Conservation (phyloP, 208 protist genomes). For the Acanthamoeba castellanii region DNA sequence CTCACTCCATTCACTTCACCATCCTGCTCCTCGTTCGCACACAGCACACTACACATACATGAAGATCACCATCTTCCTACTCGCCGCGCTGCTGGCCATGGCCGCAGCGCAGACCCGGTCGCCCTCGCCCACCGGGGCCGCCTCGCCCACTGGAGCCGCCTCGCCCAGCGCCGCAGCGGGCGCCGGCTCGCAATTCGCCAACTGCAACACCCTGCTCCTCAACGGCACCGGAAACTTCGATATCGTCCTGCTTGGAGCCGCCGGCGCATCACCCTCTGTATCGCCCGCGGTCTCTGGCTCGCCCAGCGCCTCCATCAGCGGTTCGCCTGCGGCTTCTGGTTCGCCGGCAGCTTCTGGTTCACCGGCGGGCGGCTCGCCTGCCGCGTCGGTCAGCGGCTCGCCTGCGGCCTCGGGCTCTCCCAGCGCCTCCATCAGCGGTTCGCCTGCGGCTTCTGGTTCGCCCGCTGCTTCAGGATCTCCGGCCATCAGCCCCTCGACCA, state of each 20-base stretch:
- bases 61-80: background rate
- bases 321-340: background rate
- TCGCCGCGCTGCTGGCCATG: background rate
- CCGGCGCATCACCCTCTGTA: background rate
- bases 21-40: background rate
- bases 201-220: constrained; percentile 36
- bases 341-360: background rate
- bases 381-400: background rate
- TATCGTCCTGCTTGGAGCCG: background rate
- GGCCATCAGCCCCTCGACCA: background rate
- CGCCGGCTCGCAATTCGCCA: background rate
- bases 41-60: background rate
- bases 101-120: background rate
- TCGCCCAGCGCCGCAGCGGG: background rate
- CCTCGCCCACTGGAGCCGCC: background rate
- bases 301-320: background rate
- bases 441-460: background rate
- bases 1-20: background rate
- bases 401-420: background rate
- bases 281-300: background rate
- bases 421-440: background rate
- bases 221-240: constrained; percentile 19
- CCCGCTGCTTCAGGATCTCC: background rate
- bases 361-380: background rate
- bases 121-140: background rate